Percentiles rank a stretch among this genome's conserved stretches.
Evolutionary conservation across 2,329 filamentous ascomycete species (phyloP).

Genomic region (Penicillium rolfsii): DNA sequence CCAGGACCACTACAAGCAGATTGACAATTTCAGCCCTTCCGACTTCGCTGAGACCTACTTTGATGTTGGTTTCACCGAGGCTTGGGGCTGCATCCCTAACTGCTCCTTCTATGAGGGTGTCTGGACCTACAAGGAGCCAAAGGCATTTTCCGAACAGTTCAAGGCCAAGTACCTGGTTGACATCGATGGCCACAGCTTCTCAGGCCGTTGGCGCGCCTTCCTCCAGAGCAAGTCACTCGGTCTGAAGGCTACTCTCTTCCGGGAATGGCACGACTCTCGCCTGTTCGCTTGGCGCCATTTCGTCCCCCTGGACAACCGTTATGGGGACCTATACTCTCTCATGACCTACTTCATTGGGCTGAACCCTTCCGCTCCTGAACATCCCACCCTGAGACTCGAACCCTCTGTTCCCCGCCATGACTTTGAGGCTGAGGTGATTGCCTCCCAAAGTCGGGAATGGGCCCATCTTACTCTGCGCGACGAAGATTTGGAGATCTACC

Average conservation of each 20-base stretch:
- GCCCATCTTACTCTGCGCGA: conserved; percentile 42
- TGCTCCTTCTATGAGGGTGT: conserved; percentile 40
- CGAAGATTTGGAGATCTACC: conserved; percentile 65
- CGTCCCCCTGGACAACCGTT: conserved; percentile 57
- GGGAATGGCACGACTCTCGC: conserved; percentile 58
- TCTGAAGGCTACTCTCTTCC: conserved; percentile 58
- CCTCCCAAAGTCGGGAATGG: conserved; percentile 42
- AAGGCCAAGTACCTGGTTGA: conserved; percentile 44
- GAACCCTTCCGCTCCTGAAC: conserved; percentile 18
- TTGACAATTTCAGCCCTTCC: conserved; percentile 15
- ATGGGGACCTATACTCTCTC: conserved; percentile 54
- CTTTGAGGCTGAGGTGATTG: conserved; percentile 39
- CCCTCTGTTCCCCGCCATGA: conserved; percentile 38
- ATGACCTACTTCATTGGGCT: conserved; percentile 56
- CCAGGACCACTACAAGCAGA: conserved; percentile 9
- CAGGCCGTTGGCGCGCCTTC: conserved; percentile 49
- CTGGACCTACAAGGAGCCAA: conserved; percentile 31
- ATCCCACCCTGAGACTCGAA: conserved; percentile 15
- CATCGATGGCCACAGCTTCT: conserved; percentile 47
- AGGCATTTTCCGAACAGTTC: conserved; percentile 41
- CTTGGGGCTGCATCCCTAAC: conserved; percentile 43
- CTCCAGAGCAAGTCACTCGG: conserved; percentile 52
- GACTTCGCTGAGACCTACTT: conserved; percentile 41
- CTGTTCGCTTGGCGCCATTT: conserved; percentile 58
- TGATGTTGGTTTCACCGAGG: conserved; percentile 42